Base-by-base conservation (phyloP, 2,329 filamentous ascomycete species). In the Cladosporium sp. region DNA sequence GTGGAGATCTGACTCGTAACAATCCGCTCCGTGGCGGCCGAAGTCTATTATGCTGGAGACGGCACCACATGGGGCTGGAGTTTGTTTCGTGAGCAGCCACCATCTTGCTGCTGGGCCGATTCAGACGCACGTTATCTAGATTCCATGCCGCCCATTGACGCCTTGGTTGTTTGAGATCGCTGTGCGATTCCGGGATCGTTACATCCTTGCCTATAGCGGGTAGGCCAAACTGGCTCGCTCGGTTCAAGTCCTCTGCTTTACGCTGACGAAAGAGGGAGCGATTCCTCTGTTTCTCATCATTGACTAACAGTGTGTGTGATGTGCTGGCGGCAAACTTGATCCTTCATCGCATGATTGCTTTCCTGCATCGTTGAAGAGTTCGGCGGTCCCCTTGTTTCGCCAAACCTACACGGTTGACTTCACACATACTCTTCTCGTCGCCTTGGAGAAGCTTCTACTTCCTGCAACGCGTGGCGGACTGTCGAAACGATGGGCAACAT, bases 401-500 rank as follows among this genome's bases (percentile, higher is more conserved):
- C 39, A 46, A 46, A 46, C n/a, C 8, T 13, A 1, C 18, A 13
- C 39, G n/a, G n/a, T 1, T n/a, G 7, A 14, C 1, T 14, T 46
- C 39, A n/a, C n/a, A 7, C 39, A 23, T 13, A 7, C 8, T 21
- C 39, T 23, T 46, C 39, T 46, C 39, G n/a, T 46, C 8, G 39
- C 39, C 39, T 46, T 46, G n/a, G 10, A 46, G 3, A 8, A 3
- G 4, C 8, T 10, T 13, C n/a, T 5, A 46, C 8, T 11, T n/a
- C 11, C 10, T n/a, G n/a, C 18, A 11, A 23, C 7, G 7, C 7
- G 10, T 5, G 14, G 39, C 7, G 39, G 39, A 23, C 26, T n/a
- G 28, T 32, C 54, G 54, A 16, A 2, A 36, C 32, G 11, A 63
- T 63, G 36, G 67, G 64, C 34, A 68, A 68, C 63, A 63, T 68